Evolutionary conservation across 2,329 filamentous ascomycete genomes (phyloP).

Genomic region (Claviceps arundinis): DNA sequence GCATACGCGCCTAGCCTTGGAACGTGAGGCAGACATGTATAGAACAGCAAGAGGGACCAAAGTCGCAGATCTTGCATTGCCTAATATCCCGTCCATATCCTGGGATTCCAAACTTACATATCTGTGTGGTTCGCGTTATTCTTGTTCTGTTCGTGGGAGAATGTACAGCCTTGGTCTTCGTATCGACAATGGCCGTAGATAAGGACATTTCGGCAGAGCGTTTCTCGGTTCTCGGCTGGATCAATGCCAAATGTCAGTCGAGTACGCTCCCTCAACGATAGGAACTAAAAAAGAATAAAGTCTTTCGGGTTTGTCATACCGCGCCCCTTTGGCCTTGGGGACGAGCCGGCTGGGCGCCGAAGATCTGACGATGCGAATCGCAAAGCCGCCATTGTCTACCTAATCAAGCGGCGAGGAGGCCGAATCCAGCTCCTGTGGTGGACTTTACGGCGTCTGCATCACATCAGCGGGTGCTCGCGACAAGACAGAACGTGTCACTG

Average conservation of each 20-base stretch:
- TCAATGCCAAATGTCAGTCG: not conserved
- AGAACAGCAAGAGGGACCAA: not conserved
- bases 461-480: conserved; percentile 4
- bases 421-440: conserved; percentile 21
- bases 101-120: conserved; percentile 25
- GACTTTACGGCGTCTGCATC: conserved; percentile 29
- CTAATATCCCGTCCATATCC: too few relatives aligned
- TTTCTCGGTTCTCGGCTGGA: conserved; percentile 65
- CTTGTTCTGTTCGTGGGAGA: conserved; percentile 72
- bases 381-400: conserved; percentile 32
- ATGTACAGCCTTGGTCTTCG: conserved; percentile 81
- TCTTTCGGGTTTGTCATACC: conserved; percentile 26
- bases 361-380: conserved; percentile 33
- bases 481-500: not conserved
- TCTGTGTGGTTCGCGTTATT: conserved; percentile 31
- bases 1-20: not conserved
- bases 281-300: too few relatives aligned
- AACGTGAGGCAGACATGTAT: not conserved
- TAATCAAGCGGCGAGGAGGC: conserved; percentile 15
- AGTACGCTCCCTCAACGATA: not conserved
- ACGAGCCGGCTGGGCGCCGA: conserved; percentile 36
- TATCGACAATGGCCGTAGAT: conserved; percentile 91
- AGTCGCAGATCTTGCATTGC: too few relatives aligned
- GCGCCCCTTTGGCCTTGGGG: conserved; percentile 43
- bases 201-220: conserved; percentile 79